phyloP scores from a whole-genome alignment of 148 eudicot species.

The Vaccinium darrowii region DNA sequence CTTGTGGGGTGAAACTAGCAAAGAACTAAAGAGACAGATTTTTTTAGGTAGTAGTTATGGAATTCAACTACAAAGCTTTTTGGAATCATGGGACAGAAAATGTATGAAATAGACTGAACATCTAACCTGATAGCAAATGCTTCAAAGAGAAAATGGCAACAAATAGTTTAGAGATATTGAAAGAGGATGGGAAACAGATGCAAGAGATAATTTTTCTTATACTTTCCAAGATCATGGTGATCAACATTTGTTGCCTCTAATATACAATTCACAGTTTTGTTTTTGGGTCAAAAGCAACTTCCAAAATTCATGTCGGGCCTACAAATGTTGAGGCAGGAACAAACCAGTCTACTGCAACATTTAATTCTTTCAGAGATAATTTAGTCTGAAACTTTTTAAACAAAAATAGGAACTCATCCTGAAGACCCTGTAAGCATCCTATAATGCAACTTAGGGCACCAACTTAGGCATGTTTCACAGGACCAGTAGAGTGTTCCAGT shows the following conservation, averaged over 20 bases:
- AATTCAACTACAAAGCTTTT: neutral
- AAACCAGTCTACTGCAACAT: neutral
- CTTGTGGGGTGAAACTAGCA: neutral
- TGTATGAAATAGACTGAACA: neutral
- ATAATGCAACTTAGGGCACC: neutral
- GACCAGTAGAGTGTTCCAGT: neutral
- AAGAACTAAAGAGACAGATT: neutral
- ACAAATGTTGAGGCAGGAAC: neutral
- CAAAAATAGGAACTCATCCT: neutral
- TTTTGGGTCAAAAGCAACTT: neutral
- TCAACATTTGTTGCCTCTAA: neutral
- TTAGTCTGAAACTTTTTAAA: neutral
- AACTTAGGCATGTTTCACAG: neutral
- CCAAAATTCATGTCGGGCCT: neutral
- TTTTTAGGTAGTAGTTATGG: neutral
- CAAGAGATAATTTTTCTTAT: neutral
- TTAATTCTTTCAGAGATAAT: neutral
- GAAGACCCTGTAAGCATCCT: neutral
- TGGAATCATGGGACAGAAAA: neutral
- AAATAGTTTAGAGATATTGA: neutral
- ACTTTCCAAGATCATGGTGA: neutral
- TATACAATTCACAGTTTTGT: neutral
- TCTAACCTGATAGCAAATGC: neutral
- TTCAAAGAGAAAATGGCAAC: neutral
- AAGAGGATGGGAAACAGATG: conserved; percentile 4